Conservation (phyloP, 2,329 filamentous ascomycete species). For the Biscogniauxia mediterranea region DNA sequence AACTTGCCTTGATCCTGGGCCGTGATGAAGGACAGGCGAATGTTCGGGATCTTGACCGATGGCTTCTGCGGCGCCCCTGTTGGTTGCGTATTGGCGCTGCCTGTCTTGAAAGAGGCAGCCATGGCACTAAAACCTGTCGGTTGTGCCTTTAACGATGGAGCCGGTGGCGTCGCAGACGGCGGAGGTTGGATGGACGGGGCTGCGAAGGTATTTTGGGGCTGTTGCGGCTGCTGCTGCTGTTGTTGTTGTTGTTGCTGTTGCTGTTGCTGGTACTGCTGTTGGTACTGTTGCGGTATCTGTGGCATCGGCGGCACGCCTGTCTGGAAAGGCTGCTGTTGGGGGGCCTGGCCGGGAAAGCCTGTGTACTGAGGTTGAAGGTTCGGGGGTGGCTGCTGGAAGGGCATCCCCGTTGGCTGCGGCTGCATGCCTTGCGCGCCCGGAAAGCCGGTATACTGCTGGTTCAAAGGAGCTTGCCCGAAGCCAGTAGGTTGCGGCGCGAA, state of each 20-base stretch:
- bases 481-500: conserved; percentile 61
- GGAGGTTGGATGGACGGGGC: conserved; percentile 50
- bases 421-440: conserved; percentile 52
- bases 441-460: conserved; percentile 61
- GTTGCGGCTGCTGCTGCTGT: conserved; percentile 39
- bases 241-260: conserved; percentile 43
- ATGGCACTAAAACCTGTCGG: conserved; percentile 65
- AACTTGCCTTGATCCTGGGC: conserved; percentile 94
- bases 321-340: conserved; percentile 60
- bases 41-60: conserved; percentile 82
- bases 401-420: conserved; percentile 32
- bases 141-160: conserved; percentile 64
- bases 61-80: conserved; percentile 49
- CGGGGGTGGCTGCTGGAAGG: conserved; percentile 43
- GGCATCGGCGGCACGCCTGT: conserved; percentile 60
- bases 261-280: conserved; percentile 58
- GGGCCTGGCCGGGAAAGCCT: conserved; percentile 40
- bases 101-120: conserved; percentile 63
- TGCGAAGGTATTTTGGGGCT: conserved; percentile 45
- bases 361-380: conserved; percentile 48
- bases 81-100: conserved; percentile 42
- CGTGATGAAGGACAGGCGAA: conserved; percentile 93
- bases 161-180: conserved; percentile 46
- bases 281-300: conserved; percentile 58
- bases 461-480: conserved; percentile 54